Percentiles rank a stretch among this genome's conserved stretches.
These are phyloP conservation scores for Helminthosporium solani DNA, from an alignment of 2,329 filamentous ascomycete genomes.

Conservation along the genomic window DNA sequence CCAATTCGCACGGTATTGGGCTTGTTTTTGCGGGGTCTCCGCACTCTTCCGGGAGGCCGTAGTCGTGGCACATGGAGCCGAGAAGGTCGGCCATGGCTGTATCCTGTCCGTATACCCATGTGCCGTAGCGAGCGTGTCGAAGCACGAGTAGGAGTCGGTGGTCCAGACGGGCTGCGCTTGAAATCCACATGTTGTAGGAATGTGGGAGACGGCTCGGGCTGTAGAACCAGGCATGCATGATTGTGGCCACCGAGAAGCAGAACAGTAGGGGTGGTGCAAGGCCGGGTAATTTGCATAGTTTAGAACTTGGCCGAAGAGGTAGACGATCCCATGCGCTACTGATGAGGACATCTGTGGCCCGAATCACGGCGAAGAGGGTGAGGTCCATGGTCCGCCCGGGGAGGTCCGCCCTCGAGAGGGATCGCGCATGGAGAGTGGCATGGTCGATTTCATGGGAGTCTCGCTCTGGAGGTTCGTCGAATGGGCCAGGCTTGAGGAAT, in stretches of 20 bases:
- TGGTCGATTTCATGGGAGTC: constrained; percentile 6
- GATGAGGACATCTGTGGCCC: constrained; percentile 70
- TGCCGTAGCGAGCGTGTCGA: constrained; percentile 62
- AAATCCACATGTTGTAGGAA: constrained; percentile 81
- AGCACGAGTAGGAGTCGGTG: constrained; percentile 71
- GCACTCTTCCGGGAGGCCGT: constrained; percentile 66
- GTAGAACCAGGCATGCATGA: constrained; percentile 93
- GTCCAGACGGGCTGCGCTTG: constrained; percentile 73
- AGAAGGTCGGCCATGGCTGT: constrained; percentile 70
- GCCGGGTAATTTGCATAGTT: constrained; percentile 24
- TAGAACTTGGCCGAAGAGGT: constrained; percentile 2
- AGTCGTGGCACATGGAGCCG: constrained; percentile 70
- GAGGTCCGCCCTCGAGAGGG: constrained; percentile 28
- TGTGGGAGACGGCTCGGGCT: constrained; percentile 67
- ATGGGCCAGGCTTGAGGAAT: constrained; percentile 19
- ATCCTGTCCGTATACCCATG: constrained; percentile 71
- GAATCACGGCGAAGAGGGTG: constrained; percentile 72
- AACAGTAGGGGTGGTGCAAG: constrained; percentile 71
- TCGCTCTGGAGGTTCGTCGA: constrained; percentile 28
- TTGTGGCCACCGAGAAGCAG: constrained; percentile 67
- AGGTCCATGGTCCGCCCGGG: constrained; percentile 79
- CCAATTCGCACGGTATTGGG: constrained; percentile 79
- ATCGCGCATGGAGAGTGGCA: constrained; percentile 7
- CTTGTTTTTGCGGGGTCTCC: constrained; percentile 69
- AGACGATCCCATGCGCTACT: constrained; percentile 54